phyloP scores from a whole-genome alignment of 2,329 filamentous ascomycete genomes.

The Fonsecaea multimorphosa region DNA sequence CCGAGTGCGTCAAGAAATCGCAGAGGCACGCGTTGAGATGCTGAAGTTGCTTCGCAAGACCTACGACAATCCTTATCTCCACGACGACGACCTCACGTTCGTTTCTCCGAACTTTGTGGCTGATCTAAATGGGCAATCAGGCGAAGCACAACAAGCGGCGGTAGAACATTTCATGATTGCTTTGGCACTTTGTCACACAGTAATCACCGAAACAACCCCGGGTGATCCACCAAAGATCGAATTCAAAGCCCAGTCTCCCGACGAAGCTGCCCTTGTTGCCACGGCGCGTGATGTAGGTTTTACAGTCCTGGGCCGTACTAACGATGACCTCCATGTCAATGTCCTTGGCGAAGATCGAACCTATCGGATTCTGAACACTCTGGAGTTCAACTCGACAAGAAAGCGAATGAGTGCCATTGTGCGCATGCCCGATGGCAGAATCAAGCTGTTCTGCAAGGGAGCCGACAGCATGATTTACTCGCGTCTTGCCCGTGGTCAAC shows the following conservation, averaged over 20 bases:
- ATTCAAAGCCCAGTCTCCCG: constrained; percentile 96
- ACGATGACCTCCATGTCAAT: constrained; percentile 83
- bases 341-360: constrained; percentile 83
- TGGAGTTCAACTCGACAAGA: constrained; percentile 95
- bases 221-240: constrained; percentile 90
- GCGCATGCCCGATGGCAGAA: constrained; percentile 87
- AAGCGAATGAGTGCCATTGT: constrained; percentile 99
- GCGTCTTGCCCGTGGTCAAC: constrained; percentile 81
- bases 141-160: constrained; percentile 74
- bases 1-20: constrained; percentile 77
- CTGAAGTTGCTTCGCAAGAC: constrained; percentile 74
- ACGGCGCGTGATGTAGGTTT: constrained; percentile 96
- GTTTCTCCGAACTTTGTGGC: constrained; percentile 86
- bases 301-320: constrained; percentile 80
- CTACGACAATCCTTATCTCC: constrained; percentile 87
- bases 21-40: constrained; percentile 74
- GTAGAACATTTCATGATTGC: constrained; percentile 93
- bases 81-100: constrained; percentile 89
- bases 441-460: constrained; percentile 94
- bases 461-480: constrained; percentile 98
- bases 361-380: constrained; percentile 88
- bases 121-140: constrained; percentile 79
- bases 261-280: constrained; percentile 91
- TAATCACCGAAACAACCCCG: constrained; percentile 86
- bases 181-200: constrained; percentile 93